Evolutionary conservation across 2,329 filamentous ascomycete genomes (phyloP).

Genomic region (Calonectria crousiana): DNA sequence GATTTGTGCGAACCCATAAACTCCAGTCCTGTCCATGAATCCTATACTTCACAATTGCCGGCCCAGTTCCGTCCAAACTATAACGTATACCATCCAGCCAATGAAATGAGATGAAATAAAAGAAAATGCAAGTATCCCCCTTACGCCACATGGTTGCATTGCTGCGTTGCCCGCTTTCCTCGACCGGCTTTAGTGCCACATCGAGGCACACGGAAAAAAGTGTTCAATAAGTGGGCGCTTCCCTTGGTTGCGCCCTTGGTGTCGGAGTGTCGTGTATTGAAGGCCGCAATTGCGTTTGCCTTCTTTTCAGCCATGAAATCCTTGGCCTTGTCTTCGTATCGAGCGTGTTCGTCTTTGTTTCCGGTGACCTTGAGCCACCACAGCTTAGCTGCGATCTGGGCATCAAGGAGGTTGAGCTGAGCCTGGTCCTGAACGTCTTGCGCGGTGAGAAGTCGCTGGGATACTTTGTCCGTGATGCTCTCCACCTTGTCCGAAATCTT

Average conservation of each 20-base stretch:
- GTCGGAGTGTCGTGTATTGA: conserved; percentile 34
- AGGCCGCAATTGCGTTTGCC: conserved; percentile 46
- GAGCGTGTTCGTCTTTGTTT: conserved; percentile 58
- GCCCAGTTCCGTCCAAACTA: conserved; percentile 27
- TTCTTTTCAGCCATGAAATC: conserved; percentile 54
- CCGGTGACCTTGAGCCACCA: conserved; percentile 68
- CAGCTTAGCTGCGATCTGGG: conserved; percentile 68
- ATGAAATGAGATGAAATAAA: conserved; percentile 10
- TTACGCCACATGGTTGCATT: conserved; percentile 32
- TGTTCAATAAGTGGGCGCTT: conserved; percentile 35
- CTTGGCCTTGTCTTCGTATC: conserved; percentile 62
- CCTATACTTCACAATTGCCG: conserved; percentile 37
- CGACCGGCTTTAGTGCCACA: conserved; percentile 28
- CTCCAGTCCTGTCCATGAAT: conserved; percentile 39
- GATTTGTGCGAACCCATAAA: conserved; percentile 41
- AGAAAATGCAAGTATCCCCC: conserved; percentile 27
- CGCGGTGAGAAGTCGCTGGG: conserved; percentile 35
- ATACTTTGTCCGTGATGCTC: conserved; percentile 29
- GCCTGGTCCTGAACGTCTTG: conserved; percentile 54
- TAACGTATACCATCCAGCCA: conserved; percentile 21
- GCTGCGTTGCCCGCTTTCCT: conserved; percentile 18
- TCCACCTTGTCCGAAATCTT: conserved; percentile 35
- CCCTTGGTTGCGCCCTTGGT: conserved; percentile 31
- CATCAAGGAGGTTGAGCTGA: conserved; percentile 60
- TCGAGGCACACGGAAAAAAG: conserved; percentile 31